A percentile compares a stretch with the other conserved stretches of the same genome.
Evolutionary conservation across 768 basidiomycete genomes (phyloP).

Genomic region (Pulveroboletus sp.): DNA sequence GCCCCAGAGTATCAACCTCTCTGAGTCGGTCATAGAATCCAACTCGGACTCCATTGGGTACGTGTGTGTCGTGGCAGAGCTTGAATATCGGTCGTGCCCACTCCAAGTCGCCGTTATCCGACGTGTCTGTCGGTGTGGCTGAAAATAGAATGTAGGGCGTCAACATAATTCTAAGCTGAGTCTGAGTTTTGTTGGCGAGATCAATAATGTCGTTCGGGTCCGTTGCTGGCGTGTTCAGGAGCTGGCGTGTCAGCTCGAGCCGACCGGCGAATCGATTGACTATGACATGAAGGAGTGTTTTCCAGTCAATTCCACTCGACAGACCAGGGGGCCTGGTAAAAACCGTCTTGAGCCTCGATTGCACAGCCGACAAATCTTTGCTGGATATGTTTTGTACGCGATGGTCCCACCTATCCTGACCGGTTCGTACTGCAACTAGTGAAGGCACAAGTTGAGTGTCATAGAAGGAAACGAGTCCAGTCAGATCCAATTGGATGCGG

Average conservation of each 20-base stretch:
- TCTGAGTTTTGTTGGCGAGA: slow-evolving; percentile 7
- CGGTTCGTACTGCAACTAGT: slow-evolving; percentile 3
- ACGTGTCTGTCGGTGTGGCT: slow-evolving; percentile 1
- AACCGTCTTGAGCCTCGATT: not conserved
- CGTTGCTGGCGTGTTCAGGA: slow-evolving; percentile 13
- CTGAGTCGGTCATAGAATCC: slow-evolving; percentile 24
- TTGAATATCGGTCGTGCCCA: slow-evolving; percentile 32
- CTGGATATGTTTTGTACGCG: slow-evolving; percentile 10
- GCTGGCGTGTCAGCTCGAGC: slow-evolving; percentile 23
- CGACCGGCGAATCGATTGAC: slow-evolving; percentile 31
- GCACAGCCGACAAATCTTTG: slow-evolving; percentile 6
- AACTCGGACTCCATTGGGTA: not conserved
- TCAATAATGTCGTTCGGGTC: not conserved
- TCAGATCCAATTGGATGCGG: slow-evolving; percentile 13
- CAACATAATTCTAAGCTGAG: slow-evolving; percentile 26
- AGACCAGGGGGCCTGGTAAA: not conserved
- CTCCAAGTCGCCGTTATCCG: not conserved
- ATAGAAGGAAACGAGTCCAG: slow-evolving; percentile 6
- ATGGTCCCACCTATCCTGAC: slow-evolving; percentile 16
- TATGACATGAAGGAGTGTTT: slow-evolving; percentile 24
- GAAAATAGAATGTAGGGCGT: slow-evolving; percentile 25
- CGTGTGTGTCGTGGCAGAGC: slow-evolving; percentile 29
- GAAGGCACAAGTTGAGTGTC: slow-evolving; percentile 11
- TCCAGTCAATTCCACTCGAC: slow-evolving; percentile 34
- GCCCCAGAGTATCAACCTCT: slow-evolving; percentile 24